These are phyloP conservation scores for Syncephalastrum contaminatum DNA, from an alignment of 371 early-diverging fungal genomes.

Conservation along the genomic window DNA sequence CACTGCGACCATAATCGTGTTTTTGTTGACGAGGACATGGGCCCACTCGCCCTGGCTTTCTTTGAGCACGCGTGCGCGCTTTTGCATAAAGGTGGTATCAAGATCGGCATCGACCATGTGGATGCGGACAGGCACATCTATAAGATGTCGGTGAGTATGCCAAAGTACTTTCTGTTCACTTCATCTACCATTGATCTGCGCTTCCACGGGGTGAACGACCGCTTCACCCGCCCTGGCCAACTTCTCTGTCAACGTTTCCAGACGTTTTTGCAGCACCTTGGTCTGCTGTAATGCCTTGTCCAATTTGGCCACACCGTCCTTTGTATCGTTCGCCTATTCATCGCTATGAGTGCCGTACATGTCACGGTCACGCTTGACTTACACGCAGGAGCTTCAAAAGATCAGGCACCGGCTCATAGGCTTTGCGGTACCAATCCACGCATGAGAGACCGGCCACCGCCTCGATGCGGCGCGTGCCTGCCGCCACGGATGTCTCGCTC, in stretches of 20 bases:
- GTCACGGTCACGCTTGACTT: conserved; percentile 6
- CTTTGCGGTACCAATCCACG: conserved; percentile 47
- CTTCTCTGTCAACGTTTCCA: conserved; percentile 41
- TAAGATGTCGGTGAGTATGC: conserved; percentile 1
- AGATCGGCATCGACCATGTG: conserved; percentile 54
- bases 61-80: conserved; percentile 51
- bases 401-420: conserved; percentile 46
- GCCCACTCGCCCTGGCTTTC: conserved; percentile 36
- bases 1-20: conserved; percentile 49
- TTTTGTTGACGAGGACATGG: conserved; percentile 55
- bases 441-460: conserved; percentile 69
- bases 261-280: conserved; percentile 37
- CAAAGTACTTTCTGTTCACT: neutral
- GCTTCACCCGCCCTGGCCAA: conserved; percentile 35
- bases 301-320: conserved; percentile 36
- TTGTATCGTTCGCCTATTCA: conserved; percentile 36
- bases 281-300: conserved; percentile 38
- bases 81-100: conserved; percentile 50
- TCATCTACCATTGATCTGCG: conserved; percentile 22
- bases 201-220: conserved; percentile 18
- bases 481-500: conserved; percentile 69
- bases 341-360: neutral
- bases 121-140: conserved; percentile 43
- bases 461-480: conserved; percentile 77
- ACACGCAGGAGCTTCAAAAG: conserved; percentile 42